Conservation (phyloP, 2,329 filamentous ascomycete species). For the Fonsecaea pugnacius region DNA sequence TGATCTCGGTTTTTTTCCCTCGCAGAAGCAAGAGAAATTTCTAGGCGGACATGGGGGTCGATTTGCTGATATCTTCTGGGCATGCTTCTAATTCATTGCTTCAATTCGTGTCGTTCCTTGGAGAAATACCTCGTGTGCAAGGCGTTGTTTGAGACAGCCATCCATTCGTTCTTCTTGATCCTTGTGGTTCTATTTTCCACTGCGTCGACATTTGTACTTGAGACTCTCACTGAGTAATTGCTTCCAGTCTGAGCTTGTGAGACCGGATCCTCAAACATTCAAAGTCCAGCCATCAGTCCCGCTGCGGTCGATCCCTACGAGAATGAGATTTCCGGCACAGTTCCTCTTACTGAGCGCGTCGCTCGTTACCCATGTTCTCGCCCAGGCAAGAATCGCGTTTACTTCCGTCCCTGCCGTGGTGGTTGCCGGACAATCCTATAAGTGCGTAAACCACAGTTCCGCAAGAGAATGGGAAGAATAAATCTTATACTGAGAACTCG, state of each 20-base stretch:
- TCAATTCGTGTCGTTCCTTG: neutral
- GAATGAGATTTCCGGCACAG: constrained; percentile 56
- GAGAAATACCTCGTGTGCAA: neutral
- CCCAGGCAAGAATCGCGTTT: constrained; percentile 55
- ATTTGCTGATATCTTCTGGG: neutral
- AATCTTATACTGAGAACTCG: constrained; percentile 29
- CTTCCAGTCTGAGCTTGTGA: neutral
- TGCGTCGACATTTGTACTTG: neutral
- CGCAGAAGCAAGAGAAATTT: constrained; percentile 3
- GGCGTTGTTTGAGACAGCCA: constrained; percentile 7
- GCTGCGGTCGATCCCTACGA: neutral
- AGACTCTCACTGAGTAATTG: neutral
- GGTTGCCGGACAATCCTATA: constrained; percentile 51
- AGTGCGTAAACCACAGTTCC: constrained; percentile 16
- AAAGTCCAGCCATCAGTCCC: neutral
- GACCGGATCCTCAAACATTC: neutral
- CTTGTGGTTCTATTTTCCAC: neutral
- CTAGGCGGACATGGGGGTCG: neutral
- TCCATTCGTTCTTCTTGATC: constrained; percentile 12
- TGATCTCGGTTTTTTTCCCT: constrained; percentile 8
- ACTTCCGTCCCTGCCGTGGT: constrained; percentile 57
- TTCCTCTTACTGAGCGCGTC: constrained; percentile 53
- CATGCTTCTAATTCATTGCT: neutral
- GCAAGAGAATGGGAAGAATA: neutral
- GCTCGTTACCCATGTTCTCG: constrained; percentile 52